Percentiles rank a stretch among this genome's conserved stretches.
These are phyloP conservation scores for Rhodotorula sp. DNA, from an alignment of 1,284 basidiomycete species.

Conservation along the genomic window DNA sequence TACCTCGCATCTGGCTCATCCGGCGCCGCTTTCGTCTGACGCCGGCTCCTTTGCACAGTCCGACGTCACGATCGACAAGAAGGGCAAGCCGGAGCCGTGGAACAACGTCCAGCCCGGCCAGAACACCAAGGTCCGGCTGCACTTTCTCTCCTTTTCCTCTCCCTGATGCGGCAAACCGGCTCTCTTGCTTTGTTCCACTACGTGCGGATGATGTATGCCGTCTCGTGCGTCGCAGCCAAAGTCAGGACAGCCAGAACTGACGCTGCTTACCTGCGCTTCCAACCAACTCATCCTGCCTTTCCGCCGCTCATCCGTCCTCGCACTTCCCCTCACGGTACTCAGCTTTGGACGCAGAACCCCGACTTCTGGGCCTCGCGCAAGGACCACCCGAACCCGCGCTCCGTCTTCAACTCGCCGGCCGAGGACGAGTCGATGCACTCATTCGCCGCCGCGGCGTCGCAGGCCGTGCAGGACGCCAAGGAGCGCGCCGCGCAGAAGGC, in stretches of 20 bases:
- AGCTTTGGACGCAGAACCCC: conserved; percentile 44
- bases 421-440: not conserved
- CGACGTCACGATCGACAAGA: conserved; percentile 42
- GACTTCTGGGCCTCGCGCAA: conserved; percentile 45
- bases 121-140: conserved; percentile 43
- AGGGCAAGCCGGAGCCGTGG: conserved; percentile 44
- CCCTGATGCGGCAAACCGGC: no score
- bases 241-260: not conserved
- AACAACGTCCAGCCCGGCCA: conserved; percentile 45
- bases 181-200: not conserved
- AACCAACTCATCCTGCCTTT: no score
- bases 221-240: no score
- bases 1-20: not conserved
- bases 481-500: conserved; percentile 11
- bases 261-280: no score
- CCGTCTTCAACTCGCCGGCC: conserved; percentile 34
- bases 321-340: not conserved
- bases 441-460: not conserved
- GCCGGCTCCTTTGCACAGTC: conserved; percentile 1
- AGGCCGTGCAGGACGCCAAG: conserved; percentile 4
- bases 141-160: not conserved
- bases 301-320: not conserved
- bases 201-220: no score
- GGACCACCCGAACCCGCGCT: conserved; percentile 43
- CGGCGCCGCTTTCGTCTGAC: not conserved